These are phyloP conservation scores for Paecilomyces sp. DNA, from an alignment of 2,329 filamentous ascomycete genomes.

Conservation along the genomic window DNA sequence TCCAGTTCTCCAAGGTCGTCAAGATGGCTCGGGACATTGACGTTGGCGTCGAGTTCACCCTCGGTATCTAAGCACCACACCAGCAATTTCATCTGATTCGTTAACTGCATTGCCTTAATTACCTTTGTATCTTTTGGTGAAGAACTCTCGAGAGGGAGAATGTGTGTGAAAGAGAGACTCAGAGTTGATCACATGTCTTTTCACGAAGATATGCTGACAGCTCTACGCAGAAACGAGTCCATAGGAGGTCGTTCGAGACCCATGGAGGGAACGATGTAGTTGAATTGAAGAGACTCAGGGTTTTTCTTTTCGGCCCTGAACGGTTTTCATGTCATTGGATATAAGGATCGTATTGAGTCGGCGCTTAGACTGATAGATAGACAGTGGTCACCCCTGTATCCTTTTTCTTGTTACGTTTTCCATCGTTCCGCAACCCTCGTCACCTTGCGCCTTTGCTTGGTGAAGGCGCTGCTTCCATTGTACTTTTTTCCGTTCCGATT, in stretches of 20 bases:
- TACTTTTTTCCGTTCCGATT: not conserved
- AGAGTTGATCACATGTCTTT: not conserved
- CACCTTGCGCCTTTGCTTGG: not conserved
- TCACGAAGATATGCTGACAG: not conserved
- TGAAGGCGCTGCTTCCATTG: not conserved
- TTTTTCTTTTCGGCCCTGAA: not conserved
- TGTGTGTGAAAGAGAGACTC: not conserved
- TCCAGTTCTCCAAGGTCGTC: constrained; percentile 98
- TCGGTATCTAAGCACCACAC: constrained; percentile 66
- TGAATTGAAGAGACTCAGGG: not conserved
- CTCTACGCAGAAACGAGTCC: not conserved
- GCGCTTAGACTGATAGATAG: not conserved
- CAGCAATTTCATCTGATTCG: not conserved
- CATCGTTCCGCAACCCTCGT: not conserved
- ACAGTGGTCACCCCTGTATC: not conserved
- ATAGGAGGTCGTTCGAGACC: constrained; percentile 1
- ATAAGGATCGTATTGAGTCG: not conserved
- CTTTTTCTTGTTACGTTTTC: not conserved
- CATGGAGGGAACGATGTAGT: not conserved
- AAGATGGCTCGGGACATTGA: constrained; percentile 98
- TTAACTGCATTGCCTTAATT: not conserved
- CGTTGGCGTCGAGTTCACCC: constrained; percentile 88
- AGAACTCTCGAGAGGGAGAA: not conserved
- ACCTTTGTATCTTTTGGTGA: not conserved
- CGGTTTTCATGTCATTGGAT: not conserved